A percentile compares a stretch with the other conserved stretches of the same genome.
Conservation (phyloP, 768 basidiomycete genomes). For the Termitomyces sp. region DNA sequence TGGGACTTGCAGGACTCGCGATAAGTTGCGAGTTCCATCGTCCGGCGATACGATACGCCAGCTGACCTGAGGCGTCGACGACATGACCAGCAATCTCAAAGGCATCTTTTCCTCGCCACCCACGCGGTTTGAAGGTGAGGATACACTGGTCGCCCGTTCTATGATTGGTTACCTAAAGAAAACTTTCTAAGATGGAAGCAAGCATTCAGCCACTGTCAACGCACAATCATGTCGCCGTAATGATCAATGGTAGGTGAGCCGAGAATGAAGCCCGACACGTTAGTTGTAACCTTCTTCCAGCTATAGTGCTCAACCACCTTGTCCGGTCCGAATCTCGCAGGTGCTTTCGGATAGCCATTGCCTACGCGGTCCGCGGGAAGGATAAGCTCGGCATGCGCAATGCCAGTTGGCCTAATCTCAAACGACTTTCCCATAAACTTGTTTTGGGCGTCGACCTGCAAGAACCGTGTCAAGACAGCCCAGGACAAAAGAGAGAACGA, state of each 20-base stretch:
- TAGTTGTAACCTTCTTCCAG: constrained; percentile 94
- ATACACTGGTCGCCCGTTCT: constrained; percentile 84
- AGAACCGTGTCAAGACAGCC: neutral
- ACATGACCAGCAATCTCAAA: constrained; percentile 91
- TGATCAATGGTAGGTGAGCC: constrained; percentile 87
- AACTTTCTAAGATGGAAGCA: neutral
- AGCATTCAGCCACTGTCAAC: neutral
- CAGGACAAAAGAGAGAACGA: neutral
- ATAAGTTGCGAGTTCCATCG: constrained; percentile 95
- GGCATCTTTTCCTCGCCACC: constrained; percentile 90
- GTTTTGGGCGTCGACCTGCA: constrained; percentile 90
- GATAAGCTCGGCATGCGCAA: constrained; percentile 82
- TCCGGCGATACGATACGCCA: constrained; percentile 87
- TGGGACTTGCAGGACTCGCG: constrained; percentile 63
- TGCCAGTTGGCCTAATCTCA: constrained; percentile 93
- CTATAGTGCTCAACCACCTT: constrained; percentile 86
- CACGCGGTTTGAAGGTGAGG: constrained; percentile 92
- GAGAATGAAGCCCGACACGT: constrained; percentile 88
- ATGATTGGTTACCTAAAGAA: constrained; percentile 69
- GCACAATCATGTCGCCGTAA: constrained; percentile 92
- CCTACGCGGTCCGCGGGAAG: constrained; percentile 59
- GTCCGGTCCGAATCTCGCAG: constrained; percentile 32
- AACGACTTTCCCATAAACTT: constrained; percentile 96
- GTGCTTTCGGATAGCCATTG: constrained; percentile 55
- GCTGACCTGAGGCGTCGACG: constrained; percentile 53